phyloP scores from a whole-genome alignment of 2,329 filamentous ascomycete genomes.

The Madurella fahalii region DNA sequence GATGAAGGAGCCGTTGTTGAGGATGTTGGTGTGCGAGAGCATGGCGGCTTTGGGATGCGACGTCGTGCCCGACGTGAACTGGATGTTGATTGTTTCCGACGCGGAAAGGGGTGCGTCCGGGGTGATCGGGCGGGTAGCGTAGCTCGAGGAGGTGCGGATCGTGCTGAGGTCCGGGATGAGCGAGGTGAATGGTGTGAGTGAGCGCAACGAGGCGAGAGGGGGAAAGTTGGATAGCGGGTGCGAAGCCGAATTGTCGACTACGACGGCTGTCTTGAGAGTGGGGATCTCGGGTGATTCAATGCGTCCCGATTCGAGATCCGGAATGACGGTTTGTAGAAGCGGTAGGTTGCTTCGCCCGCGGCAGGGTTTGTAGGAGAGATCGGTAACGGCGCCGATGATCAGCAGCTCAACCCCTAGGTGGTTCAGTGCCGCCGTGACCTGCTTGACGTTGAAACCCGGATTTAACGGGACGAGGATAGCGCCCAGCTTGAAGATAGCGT shows the following conservation, averaged over 20 bases:
- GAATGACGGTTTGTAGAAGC: slow-evolving; percentile 44
- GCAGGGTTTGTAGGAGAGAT: slow-evolving; percentile 64
- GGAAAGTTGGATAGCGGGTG: slow-evolving; percentile 44
- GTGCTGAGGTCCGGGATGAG: slow-evolving; percentile 33
- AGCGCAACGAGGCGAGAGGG: slow-evolving; percentile 36
- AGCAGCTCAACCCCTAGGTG: slow-evolving; percentile 72
- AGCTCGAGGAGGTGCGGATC: slow-evolving; percentile 9
- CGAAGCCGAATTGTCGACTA: slow-evolving; percentile 69
- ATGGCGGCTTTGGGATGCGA: slow-evolving; percentile 87
- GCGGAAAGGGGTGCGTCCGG: slow-evolving; percentile 49
- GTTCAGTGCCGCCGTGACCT: slow-evolving; percentile 72
- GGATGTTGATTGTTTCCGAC: slow-evolving; percentile 82
- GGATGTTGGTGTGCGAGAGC: slow-evolving; percentile 76
- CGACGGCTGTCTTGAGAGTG: slow-evolving; percentile 64
- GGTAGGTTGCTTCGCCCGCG: slow-evolving; percentile 50
- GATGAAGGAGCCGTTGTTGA: slow-evolving; percentile 89
- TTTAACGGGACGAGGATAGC: slow-evolving; percentile 91
- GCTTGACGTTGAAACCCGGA: slow-evolving; percentile 75
- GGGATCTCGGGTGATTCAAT: slow-evolving; percentile 54
- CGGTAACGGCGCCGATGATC: slow-evolving; percentile 83
- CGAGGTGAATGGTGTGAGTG: slow-evolving; percentile 43
- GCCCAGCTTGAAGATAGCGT: slow-evolving; percentile 91
- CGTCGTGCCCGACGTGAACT: slow-evolving; percentile 96
- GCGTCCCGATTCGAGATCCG: slow-evolving; percentile 34
- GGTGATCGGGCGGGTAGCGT: slow-evolving; percentile 32